Evolutionary conservation across 139 green algal genomes (phyloP), one percentile per base, ranked within the genome.

Genomic region (Chlamydomonas incerta): DNA sequence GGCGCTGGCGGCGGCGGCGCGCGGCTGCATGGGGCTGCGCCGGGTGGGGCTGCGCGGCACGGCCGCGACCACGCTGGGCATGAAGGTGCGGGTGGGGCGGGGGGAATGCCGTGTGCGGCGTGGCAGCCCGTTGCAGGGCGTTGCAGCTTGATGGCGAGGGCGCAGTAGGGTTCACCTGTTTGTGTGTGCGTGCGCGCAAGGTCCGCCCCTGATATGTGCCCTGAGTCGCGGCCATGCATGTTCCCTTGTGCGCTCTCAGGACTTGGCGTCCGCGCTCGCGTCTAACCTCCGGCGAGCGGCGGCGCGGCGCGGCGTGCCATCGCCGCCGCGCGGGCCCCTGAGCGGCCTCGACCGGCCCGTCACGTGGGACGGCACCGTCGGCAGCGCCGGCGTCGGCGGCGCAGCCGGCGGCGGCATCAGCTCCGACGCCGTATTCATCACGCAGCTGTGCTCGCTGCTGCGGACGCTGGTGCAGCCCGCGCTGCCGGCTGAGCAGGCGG

Each of bases 21-120:
- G 77, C 31, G 63, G 77, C 65, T 66, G 77, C 77, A 0, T 3
- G 0, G 15, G 14, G 18, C 63, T 83, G 29, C 63, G 77, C 29
- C 77, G 77, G n/a, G n/a, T 83, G 24, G 77, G 63, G 5, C 77
- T 83, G 0, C 77, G 77, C 13, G 77, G 77, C n/a, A 83, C 77
- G 9, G 63, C 63, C 17, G 77, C 62, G 23, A 46, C 41, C 34
- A 62, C 34, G 24, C 60, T 47, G 23, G 60, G 60, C 18, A 28
- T 83, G 31, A 20, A 67, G 60, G 60, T 31, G 60, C 26, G 60
- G 1, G 24, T 50, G 60, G 60, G 15, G 60, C 26, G 60, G 60
- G 15, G 9, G 24, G 24, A 67, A 4, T 20, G 60, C 2, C 24
- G 60, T 31, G 24, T 26, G 55, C n/a, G n/a, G n/a, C n/a, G n/a